Base-by-base conservation (phyloP, 495 filamentous ascomycete species). In the Daldinia vernicosa region DNA sequence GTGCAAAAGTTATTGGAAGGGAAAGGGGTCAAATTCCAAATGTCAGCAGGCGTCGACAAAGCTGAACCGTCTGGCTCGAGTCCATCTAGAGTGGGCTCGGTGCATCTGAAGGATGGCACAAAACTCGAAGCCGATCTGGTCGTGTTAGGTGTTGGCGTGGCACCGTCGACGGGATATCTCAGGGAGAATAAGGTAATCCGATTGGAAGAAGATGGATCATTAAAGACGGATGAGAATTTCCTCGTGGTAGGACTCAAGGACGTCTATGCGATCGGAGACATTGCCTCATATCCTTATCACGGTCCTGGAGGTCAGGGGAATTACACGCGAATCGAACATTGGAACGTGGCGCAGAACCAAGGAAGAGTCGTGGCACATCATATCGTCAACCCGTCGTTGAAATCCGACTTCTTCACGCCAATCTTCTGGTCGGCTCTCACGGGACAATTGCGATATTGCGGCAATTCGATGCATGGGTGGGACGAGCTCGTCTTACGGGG, bases 401-500 rank as follows among this genome's bases (percentile, higher is more conserved):
- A 80, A 72, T 84, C 90, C 0, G 89, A 93, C 66, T 81, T 84
- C 2, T 99, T 98, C 81, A 93, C 93, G 26, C 95, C 95, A 0
- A 86, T 99, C 32, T 99, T 99, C 84, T 99, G 95, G 95, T 95
- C 92, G 9, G 96, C 95, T 2, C 80, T 98, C 9, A 95, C 93
- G 14, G 83, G 88, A 1, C 95, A 99, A 81, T 77, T 99, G 67
- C 87, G 95, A 24, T 99, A 99, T 80, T 95, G 93, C 74, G 95
- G 95, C 2, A 94, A 92, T 79, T 92, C 94, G 0, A 69, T 81
- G 60, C 85, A 87, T 59, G 93, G 94, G 6, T 97, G 86, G 83
- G 96, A 99, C 72, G 93, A 95, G 71, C 69, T 98, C 12, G 81
- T 97, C 1, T 43, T 98, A 26, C 80, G 89, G 56, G 94, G 94